Evolutionary conservation across 352 stramenopile species (phyloP).

Genomic region (Globisporangium cystogenes): DNA sequence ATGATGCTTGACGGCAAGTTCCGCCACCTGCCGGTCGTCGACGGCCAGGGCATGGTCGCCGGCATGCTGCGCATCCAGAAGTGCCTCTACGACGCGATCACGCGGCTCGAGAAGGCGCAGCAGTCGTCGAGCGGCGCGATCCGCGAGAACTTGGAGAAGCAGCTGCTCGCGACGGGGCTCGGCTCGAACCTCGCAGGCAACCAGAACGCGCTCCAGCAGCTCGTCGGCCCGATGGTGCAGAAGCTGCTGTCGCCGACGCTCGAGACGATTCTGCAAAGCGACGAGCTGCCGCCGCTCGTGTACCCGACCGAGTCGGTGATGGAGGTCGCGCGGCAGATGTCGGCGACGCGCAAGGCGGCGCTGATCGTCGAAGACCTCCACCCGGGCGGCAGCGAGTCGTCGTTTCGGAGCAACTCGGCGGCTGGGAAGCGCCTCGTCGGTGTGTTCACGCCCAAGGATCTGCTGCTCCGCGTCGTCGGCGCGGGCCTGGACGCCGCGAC

Average conservation of each 20-base stretch:
- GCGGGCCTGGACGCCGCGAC: conserved; percentile 87
- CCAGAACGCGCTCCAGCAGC: conserved; percentile 58
- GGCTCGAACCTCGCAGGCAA: conserved; percentile 46
- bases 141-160: conserved; percentile 71
- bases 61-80: conserved; percentile 98
- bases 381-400: conserved; percentile 16
- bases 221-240: conserved; percentile 80
- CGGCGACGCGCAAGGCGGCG: conserved; percentile 70
- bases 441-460: conserved; percentile 98
- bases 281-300: conserved; percentile 73
- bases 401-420: conserved; percentile 19
- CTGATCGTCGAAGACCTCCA: conserved; percentile 72
- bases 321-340: conserved; percentile 85
- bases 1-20: conserved; percentile 92
- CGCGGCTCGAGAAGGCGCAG: conserved; percentile 92
- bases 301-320: conserved; percentile 74
- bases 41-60: conserved; percentile 85
- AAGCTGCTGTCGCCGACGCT: conserved; percentile 83
- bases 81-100: conserved; percentile 98
- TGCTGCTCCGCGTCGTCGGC: conserved; percentile 93
- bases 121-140: conserved; percentile 67
- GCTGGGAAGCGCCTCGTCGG: conserved; percentile 86
- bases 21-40: conserved; percentile 95
- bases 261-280: conserved; percentile 75
- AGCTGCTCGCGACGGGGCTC: conserved; percentile 53